Conservation (phyloP, 805 yeast species). For the Priceomyces medius region DNA sequence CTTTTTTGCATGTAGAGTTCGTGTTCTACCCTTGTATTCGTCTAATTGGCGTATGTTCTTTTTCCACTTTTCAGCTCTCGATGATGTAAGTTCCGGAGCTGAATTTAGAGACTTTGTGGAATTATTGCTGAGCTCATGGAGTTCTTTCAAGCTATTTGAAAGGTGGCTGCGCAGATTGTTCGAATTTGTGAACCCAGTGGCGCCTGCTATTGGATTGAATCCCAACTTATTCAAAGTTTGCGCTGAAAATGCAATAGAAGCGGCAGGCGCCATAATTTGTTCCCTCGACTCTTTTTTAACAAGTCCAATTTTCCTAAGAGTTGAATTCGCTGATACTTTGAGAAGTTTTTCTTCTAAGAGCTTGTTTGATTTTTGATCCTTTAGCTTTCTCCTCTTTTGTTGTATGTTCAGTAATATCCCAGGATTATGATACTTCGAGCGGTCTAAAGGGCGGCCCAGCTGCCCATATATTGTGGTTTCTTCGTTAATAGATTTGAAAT, state of each 20-base stretch:
- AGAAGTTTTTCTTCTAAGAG: slow-evolving; percentile 38
- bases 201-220: slow-evolving; percentile 48
- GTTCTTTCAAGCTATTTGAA: slow-evolving; percentile 17
- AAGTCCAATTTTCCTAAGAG: slow-evolving; percentile 20
- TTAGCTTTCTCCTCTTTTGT: slow-evolving; percentile 31
- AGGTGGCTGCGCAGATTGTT: slow-evolving; percentile 8
- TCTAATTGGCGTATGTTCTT: slow-evolving; percentile 17
- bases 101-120: slow-evolving; percentile 14
- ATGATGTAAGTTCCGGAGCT: slow-evolving; percentile 16
- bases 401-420: slow-evolving; percentile 37
- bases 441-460: slow-evolving; percentile 15
- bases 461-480: slow-evolving; percentile 20
- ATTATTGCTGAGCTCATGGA: slow-evolving; percentile 21
- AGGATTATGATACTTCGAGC: slow-evolving; percentile 48
- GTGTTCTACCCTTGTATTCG: slow-evolving; percentile 12
- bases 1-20: background rate
- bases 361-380: slow-evolving; percentile 28
- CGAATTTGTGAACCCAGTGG: slow-evolving; percentile 10
- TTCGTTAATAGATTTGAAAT: slow-evolving; percentile 21
- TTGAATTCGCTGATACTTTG: slow-evolving; percentile 17
- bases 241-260: slow-evolving; percentile 38
- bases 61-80: slow-evolving; percentile 24
- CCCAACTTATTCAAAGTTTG: slow-evolving; percentile 45
- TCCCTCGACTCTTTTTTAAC: slow-evolving; percentile 8
- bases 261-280: slow-evolving; percentile 5